Evolutionary conservation across 768 basidiomycete genomes (phyloP).

Genomic region (Zangia roseola): DNA sequence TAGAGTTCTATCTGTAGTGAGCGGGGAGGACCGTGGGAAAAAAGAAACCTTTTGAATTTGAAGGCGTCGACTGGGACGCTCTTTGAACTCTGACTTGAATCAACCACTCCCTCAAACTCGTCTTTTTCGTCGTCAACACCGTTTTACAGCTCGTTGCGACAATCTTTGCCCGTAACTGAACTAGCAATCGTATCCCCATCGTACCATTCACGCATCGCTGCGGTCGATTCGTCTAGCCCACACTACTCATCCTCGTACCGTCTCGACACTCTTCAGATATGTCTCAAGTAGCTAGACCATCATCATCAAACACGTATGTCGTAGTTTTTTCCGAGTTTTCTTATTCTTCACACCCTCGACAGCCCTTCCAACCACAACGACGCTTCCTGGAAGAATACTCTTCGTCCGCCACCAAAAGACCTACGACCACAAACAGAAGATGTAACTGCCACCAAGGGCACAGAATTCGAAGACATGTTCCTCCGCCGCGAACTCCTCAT

Average conservation of each 20-base stretch:
- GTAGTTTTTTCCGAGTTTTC: background rate
- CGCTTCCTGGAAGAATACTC: constrained; percentile 67
- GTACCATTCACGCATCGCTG: constrained; percentile 22
- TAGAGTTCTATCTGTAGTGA: too few species aligned
- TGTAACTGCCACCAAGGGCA: constrained; percentile 89
- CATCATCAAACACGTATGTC: constrained; percentile 32
- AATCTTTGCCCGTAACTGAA: constrained; percentile 11
- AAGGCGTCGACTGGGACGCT: constrained; percentile 17
- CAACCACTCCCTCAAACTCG: constrained; percentile 16
- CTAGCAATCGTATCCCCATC: constrained; percentile 15
- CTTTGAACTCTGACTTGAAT: constrained; percentile 33
- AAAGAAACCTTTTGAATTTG: constrained; percentile 25
- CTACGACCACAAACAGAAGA: constrained; percentile 94
- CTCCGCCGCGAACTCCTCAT: constrained; percentile 94
- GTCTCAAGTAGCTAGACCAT: constrained; percentile 33
- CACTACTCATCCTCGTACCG: constrained; percentile 6
- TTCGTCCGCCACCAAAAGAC: constrained; percentile 89
- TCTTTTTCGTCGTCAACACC: constrained; percentile 13
- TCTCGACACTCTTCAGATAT: constrained; percentile 19
- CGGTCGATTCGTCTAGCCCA: constrained; percentile 18
- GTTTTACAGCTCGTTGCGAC: constrained; percentile 10
- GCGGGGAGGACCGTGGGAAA: constrained; percentile 27
- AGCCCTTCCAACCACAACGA: constrained; percentile 32
- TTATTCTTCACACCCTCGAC: constrained; percentile 3
- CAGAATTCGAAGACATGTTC: constrained; percentile 94